Conservation (phyloP, 257 asterid genomes). For the Ophiorrhiza pumila region DNA sequence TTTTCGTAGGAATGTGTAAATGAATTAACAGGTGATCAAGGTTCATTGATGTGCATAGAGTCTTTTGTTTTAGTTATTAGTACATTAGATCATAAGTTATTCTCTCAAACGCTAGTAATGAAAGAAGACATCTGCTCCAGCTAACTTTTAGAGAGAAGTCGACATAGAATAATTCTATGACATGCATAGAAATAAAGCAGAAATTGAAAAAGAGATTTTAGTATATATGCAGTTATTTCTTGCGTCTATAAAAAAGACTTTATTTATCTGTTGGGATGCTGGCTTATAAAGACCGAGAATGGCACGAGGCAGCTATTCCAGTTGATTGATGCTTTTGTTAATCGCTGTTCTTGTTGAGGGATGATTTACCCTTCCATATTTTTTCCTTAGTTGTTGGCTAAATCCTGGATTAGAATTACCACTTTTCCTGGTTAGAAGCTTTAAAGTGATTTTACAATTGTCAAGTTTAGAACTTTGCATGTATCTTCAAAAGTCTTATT, state of each 20-base stretch:
- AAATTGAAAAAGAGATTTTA: not conserved
- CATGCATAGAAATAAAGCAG: not conserved
- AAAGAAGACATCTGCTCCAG: not conserved
- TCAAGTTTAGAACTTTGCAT: not conserved
- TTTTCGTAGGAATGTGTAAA: not conserved
- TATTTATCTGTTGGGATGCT: not conserved
- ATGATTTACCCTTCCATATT: not conserved
- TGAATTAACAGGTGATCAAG: not conserved
- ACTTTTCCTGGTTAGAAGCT: not conserved
- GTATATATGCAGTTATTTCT: not conserved
- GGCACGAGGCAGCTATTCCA: not conserved
- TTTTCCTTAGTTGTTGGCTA: no score
- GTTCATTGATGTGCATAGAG: not conserved
- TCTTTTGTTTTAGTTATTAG: not conserved
- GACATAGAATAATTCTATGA: not conserved
- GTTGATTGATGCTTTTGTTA: not conserved
- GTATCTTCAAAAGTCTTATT: not conserved
- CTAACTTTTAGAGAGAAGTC: not conserved
- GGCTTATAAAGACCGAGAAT: not conserved
- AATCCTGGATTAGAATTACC: not conserved
- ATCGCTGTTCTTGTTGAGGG: not conserved
- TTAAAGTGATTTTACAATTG: not conserved
- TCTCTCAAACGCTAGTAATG: not conserved
- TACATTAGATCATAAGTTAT: not conserved
- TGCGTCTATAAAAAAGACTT: not conserved